These are phyloP conservation scores for Voacanga thouarsii DNA, from an alignment of 257 asterid genomes.

Conservation along the genomic window DNA sequence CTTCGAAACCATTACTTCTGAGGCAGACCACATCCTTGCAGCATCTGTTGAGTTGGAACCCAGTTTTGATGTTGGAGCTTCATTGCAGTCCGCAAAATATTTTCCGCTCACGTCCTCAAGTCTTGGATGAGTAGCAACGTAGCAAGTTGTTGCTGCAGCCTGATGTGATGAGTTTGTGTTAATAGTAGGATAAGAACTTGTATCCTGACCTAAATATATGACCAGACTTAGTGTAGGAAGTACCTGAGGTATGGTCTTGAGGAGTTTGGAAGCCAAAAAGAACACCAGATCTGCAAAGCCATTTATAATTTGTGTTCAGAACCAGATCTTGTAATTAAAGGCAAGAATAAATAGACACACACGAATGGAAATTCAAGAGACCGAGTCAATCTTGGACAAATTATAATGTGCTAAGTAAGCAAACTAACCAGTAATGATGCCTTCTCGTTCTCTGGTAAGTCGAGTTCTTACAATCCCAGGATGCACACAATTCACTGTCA, in stretches of 20 bases:
- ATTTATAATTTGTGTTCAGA: not conserved
- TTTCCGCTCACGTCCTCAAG: conserved; percentile 58
- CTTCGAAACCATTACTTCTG: conserved; percentile 58
- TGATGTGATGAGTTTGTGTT: conserved; percentile 24
- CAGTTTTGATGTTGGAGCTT: conserved; percentile 60
- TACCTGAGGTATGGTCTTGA: conserved; percentile 94
- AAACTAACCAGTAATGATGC: conserved; percentile 63
- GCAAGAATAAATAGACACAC: not conserved
- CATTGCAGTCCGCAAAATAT: conserved; percentile 87
- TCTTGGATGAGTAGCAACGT: conserved; percentile 73
- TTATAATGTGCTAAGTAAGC: not conserved
- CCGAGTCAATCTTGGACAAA: not conserved
- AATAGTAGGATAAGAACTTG: not conserved
- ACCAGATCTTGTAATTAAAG: not conserved
- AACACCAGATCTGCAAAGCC: conserved; percentile 66
- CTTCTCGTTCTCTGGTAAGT: conserved; percentile 93
- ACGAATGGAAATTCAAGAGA: not conserved
- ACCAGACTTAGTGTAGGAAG: not conserved
- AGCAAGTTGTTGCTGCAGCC: conserved; percentile 98
- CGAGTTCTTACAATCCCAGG: conserved; percentile 97
- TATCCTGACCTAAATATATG: too few relatives aligned
- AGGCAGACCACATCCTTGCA: conserved; percentile 65
- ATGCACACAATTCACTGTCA: conserved; percentile 86
- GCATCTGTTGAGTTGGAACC: conserved; percentile 67
- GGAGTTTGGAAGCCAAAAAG: conserved; percentile 77